A percentile compares a stretch with the other conserved stretches of the same genome.
Evolutionary conservation across 371 early-diverging fungal genomes (phyloP).

Genomic region (Entomophthora muscae): DNA sequence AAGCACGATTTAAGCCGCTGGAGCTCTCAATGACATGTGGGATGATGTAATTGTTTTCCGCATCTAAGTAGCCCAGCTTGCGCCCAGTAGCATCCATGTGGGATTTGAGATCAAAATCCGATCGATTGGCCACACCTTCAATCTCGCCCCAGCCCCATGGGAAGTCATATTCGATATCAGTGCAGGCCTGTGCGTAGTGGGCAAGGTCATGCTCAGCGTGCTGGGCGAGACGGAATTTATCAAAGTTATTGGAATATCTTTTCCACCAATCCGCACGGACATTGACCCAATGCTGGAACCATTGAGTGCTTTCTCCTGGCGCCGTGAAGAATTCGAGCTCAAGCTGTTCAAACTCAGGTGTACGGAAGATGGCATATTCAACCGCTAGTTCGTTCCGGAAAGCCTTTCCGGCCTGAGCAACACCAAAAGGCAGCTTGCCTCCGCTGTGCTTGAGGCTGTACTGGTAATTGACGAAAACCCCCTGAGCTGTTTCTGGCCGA

Average conservation of each 20-base stretch:
- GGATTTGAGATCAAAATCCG: slow-evolving; percentile 38
- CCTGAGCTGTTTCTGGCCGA: slow-evolving; percentile 55
- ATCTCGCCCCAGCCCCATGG: slow-evolving; percentile 64
- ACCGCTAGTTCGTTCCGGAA: slow-evolving; percentile 51
- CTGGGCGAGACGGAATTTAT: slow-evolving; percentile 29
- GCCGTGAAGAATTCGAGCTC: slow-evolving; percentile 47
- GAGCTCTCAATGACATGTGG: slow-evolving; percentile 53
- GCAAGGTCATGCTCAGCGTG: slow-evolving; percentile 37
- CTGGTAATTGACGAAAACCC: slow-evolving; percentile 45
- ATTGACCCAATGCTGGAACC: slow-evolving; percentile 32
- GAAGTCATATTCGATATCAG: slow-evolving; percentile 42
- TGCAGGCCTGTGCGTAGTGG: slow-evolving; percentile 44
- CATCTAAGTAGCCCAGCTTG: slow-evolving; percentile 14
- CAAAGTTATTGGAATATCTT: slow-evolving; percentile 26
- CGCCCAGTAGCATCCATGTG: slow-evolving; percentile 30
- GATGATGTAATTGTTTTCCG: slow-evolving; percentile 14
- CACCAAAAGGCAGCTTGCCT: slow-evolving; percentile 42
- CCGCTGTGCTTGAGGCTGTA: slow-evolving; percentile 34
- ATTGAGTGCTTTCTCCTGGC: slow-evolving; percentile 28
- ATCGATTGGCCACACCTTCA: slow-evolving; percentile 46
- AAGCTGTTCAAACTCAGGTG: slow-evolving; percentile 53
- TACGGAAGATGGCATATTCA: slow-evolving; percentile 47
- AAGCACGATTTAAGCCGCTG: slow-evolving; percentile 41
- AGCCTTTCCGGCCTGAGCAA: slow-evolving; percentile 49
- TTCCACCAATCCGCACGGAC: slow-evolving; percentile 40